A percentile compares a stretch with the other conserved stretches of the same genome.
These are phyloP conservation scores for Tinospora cordifolia DNA, from an alignment of 164 flowering plant species.

Conservation along the genomic window DNA sequence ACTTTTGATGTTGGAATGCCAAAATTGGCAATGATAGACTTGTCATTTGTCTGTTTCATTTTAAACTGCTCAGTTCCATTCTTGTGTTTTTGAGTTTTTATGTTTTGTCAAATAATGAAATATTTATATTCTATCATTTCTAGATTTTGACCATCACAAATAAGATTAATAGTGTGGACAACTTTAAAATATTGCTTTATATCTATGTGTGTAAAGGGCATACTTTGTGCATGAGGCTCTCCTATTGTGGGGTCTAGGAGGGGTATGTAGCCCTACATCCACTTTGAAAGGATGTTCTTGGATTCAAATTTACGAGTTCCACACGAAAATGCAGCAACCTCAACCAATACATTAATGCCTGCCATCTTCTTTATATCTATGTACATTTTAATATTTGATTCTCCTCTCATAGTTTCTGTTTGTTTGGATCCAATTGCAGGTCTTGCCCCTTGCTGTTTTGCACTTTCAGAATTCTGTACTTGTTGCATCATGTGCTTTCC, in stretches of 20 bases:
- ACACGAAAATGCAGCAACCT: no score
- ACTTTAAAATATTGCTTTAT: background rate
- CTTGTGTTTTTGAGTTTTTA: background rate
- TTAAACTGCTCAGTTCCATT: background rate
- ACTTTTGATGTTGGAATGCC: background rate
- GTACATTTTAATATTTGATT: background rate
- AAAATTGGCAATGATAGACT: background rate
- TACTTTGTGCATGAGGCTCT: no score
- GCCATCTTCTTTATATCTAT: background rate
- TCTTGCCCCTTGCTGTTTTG: slow-evolving; percentile 71
- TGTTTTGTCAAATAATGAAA: background rate
- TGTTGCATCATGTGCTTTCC: slow-evolving; percentile 85
- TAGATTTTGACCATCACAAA: background rate
- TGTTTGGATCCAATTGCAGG: slow-evolving; percentile 38
- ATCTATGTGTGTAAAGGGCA: background rate
- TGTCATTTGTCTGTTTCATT: background rate
- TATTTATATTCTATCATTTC: no score
- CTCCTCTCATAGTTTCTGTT: background rate
- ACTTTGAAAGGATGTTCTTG: no score
- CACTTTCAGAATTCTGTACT: slow-evolving; percentile 73
- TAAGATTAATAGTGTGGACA: background rate
- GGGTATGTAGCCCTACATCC: no score
- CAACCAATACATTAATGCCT: no score
- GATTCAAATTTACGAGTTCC: no score
- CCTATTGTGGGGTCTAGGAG: no score